Conservation (phyloP, 495 filamentous ascomycete species). For the Cercophora newfieldiana region DNA sequence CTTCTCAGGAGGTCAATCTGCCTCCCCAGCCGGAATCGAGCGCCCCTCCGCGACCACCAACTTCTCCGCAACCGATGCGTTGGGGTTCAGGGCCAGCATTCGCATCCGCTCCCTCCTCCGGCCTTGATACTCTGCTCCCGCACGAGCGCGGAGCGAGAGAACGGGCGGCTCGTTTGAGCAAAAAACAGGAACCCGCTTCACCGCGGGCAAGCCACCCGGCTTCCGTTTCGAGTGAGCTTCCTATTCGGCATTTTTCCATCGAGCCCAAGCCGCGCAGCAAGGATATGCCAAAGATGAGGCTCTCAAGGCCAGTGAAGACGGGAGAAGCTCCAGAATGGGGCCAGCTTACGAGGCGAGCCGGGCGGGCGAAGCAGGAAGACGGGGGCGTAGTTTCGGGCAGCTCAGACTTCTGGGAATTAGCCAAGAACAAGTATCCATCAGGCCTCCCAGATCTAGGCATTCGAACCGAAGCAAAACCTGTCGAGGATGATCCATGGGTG, state of each 20-base stretch:
- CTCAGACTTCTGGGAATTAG: neutral
- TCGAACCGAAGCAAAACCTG: no score
- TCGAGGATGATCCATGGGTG: neutral
- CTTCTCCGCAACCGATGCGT: neutral
- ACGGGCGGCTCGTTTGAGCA: neutral
- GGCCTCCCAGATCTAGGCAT: neutral
- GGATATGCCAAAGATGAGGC: neutral
- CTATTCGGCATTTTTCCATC: neutral
- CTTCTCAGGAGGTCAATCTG: neutral
- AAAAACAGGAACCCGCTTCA: neutral
- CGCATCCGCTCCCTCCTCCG: neutral
- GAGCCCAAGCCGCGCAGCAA: neutral
- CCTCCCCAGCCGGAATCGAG: neutral
- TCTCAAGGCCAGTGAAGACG: neutral
- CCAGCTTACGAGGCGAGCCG: neutral
- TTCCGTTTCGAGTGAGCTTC: neutral
- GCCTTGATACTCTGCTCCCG: constrained; percentile 18
- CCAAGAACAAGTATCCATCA: neutral
- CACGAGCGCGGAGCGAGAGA: constrained; percentile 27
- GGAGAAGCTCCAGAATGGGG: neutral
- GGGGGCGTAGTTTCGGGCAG: neutral
- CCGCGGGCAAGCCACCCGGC: neutral
- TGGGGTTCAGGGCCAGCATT: neutral
- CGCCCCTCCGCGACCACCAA: neutral
- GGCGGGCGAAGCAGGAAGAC: neutral